Percentiles rank a stretch among this genome's conserved stretches.
Evolutionary conservation across 805 yeast genomes (phyloP).

Genomic region (Saitoella complicata): DNA sequence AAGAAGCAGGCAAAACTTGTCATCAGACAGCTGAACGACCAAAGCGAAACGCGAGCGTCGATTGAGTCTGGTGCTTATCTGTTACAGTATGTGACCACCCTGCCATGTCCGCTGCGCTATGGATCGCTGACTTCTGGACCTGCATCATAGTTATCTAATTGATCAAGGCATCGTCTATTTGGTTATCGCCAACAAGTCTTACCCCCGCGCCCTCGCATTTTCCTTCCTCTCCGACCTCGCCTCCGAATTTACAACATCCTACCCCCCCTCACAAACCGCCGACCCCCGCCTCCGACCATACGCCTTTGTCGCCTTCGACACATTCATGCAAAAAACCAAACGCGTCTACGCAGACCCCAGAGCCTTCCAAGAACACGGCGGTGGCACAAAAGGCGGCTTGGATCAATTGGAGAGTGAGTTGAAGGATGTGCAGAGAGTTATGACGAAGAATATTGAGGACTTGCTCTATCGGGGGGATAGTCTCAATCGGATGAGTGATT

Average conservation of each 20-base stretch:
- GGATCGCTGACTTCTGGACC: no score
- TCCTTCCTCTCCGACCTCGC: slow-evolving; percentile 71
- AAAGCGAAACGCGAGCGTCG: slow-evolving; percentile 71
- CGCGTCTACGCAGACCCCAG: slow-evolving; percentile 81
- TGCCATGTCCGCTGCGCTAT: no score
- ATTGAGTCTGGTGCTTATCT: slow-evolving; percentile 60
- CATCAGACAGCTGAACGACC: slow-evolving; percentile 55
- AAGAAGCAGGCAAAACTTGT: slow-evolving; percentile 73
- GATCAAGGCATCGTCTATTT: slow-evolving; percentile 53
- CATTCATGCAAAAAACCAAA: slow-evolving; percentile 59
- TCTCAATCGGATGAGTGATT: slow-evolving; percentile 72
- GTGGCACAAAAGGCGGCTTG: slow-evolving; percentile 44
- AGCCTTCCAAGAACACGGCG: slow-evolving; percentile 24
- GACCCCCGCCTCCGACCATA: slow-evolving; percentile 64
- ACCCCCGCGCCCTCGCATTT: slow-evolving; percentile 79
- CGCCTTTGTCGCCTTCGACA: slow-evolving; percentile 64
- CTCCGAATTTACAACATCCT: slow-evolving; percentile 63
- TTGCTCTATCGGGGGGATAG: slow-evolving; percentile 88
- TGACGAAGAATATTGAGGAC: slow-evolving; percentile 95
- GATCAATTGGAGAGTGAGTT: slow-evolving; percentile 76
- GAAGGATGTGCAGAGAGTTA: slow-evolving; percentile 83
- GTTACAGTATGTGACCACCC: slow-evolving; percentile 31
- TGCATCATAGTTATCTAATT: slow-evolving; percentile 52
- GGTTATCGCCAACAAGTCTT: slow-evolving; percentile 58
- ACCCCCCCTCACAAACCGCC: slow-evolving; percentile 45